These are phyloP conservation scores for Dacryopinax primogenitus DNA, from an alignment of 768 basidiomycete genomes.

Conservation along the genomic window DNA sequence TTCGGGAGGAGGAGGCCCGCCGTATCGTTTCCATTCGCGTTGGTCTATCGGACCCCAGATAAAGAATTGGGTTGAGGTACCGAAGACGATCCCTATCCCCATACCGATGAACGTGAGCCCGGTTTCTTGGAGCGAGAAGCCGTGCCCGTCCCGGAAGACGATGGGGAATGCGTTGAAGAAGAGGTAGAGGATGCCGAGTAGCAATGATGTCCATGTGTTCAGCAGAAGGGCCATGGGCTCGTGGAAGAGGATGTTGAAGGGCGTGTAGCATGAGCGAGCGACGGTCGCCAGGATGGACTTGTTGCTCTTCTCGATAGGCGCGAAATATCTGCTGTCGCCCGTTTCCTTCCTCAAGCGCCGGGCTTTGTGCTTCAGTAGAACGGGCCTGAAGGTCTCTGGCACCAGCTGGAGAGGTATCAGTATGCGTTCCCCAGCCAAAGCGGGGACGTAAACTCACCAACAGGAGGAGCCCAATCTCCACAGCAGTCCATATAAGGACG, in stretches of 20 bases:
- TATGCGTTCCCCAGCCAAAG: background rate
- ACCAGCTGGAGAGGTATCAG: conserved; percentile 35
- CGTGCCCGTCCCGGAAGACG: conserved; percentile 42
- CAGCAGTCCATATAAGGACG: conserved; percentile 54
- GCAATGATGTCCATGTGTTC: conserved; percentile 37
- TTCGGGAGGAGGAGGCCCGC: conserved; percentile 46
- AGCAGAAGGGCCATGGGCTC: conserved; percentile 69
- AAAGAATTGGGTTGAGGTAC: conserved; percentile 37
- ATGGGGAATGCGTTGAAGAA: conserved; percentile 52
- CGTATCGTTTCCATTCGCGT: conserved; percentile 35
- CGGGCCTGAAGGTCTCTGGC: conserved; percentile 58
- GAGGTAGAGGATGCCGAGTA: conserved; percentile 42
- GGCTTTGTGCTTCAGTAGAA: conserved; percentile 50
- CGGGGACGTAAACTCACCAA: conserved; percentile 30
- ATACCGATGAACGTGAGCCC: conserved; percentile 55
- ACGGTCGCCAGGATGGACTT: conserved; percentile 38
- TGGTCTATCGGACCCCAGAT: conserved; percentile 44
- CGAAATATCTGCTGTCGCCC: conserved; percentile 41
- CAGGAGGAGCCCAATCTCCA: conserved; percentile 40
- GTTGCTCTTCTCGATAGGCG: conserved; percentile 45
- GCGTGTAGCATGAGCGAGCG: conserved; percentile 47
- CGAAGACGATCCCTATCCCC: conserved; percentile 43
- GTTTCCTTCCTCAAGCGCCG: conserved; percentile 42
- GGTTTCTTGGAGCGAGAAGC: conserved; percentile 41
- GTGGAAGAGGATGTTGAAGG: conserved; percentile 53